Conservation (phyloP, 2,329 filamentous ascomycete species). For the Cryphonectria naterciae region DNA sequence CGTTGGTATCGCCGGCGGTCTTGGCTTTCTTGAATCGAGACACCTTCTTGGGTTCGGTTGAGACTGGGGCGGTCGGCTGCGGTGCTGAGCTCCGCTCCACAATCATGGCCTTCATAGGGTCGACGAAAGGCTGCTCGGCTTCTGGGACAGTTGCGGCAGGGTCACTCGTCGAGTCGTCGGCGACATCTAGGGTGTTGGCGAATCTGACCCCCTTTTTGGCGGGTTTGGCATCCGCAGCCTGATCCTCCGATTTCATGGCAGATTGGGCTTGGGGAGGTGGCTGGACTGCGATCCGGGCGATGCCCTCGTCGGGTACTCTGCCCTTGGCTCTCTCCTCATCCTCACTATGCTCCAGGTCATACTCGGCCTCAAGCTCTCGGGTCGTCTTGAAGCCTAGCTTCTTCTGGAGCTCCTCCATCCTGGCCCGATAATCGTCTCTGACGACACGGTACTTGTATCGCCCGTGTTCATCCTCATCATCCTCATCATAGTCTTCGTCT, state of each 20-base stretch:
- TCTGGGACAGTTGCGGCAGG: constrained; percentile 35
- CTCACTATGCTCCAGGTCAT: constrained; percentile 41
- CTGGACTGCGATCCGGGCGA: constrained; percentile 61
- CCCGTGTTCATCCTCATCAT: constrained; percentile 70
- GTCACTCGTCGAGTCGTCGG: constrained; percentile 43
- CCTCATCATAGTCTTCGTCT: constrained; percentile 54
- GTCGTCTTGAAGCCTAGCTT: constrained; percentile 66
- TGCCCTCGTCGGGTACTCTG: constrained; percentile 47
- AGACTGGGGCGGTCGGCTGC: constrained; percentile 19
- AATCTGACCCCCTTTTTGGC: constrained; percentile 80
- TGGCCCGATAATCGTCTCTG: constrained; percentile 73
- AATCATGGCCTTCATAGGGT: constrained; percentile 32
- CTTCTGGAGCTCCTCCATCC: constrained; percentile 86
- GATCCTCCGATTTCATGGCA: constrained; percentile 29
- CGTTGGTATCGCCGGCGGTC: constrained; percentile 31
- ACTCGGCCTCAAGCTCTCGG: constrained; percentile 42
- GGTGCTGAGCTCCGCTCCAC: constrained; percentile 36
- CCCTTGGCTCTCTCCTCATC: constrained; percentile 2
- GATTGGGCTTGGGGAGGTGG: constrained; percentile 39
- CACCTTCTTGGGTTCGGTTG: constrained; percentile 43
- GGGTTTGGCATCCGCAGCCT: constrained; percentile 32
- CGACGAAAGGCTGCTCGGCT: constrained; percentile 31
- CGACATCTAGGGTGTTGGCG: constrained; percentile 73
- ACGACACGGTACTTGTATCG: constrained; percentile 70
- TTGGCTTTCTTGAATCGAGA: constrained; percentile 57